A percentile compares a stretch with the other conserved stretches of the same genome.
Conservation (phyloP, 768 basidiomycete species). For the Lepiota venenata region DNA sequence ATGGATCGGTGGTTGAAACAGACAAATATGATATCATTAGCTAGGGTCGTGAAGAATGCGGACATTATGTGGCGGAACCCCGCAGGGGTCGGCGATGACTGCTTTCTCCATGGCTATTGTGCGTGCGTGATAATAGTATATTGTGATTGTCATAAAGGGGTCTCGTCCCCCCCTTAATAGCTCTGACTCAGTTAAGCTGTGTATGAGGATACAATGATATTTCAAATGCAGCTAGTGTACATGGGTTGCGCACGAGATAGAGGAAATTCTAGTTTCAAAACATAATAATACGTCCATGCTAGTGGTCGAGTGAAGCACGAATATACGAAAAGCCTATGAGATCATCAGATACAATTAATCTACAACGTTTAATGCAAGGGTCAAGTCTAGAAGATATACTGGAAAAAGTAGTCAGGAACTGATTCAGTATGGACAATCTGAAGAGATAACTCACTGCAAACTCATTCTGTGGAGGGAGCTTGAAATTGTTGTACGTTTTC, state of each 20-base stretch:
- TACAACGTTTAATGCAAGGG: conserved; percentile 4
- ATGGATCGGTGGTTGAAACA: background rate
- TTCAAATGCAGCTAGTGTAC: conserved; percentile 11
- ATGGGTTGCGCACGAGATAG: conserved; percentile 1
- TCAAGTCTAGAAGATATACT: conserved; percentile 24
- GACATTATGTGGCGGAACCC: conserved; percentile 7
- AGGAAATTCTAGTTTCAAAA: background rate
- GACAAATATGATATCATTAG: conserved; percentile 6
- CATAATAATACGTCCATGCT: conserved; percentile 11
- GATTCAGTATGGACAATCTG: background rate
- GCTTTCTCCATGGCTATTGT: conserved; percentile 3
- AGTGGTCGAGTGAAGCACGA: conserved; percentile 6
- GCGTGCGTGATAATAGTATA: background rate
- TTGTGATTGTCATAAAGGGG: background rate
- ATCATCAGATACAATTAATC: conserved; percentile 4
- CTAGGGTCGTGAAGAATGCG: background rate
- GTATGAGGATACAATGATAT: conserved; percentile 9
- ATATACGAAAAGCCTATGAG: background rate
- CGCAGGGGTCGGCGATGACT: conserved; percentile 2
- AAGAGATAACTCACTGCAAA: conserved; percentile 23
- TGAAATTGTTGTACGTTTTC: conserved; percentile 28
- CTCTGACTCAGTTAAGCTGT: background rate
- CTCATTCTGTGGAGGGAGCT: conserved; percentile 25
- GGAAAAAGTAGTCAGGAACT: conserved; percentile 7
- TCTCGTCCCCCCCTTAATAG: background rate